Base-by-base conservation (phyloP, 2,329 filamentous ascomycete species). In the Drechslera avenae region DNA sequence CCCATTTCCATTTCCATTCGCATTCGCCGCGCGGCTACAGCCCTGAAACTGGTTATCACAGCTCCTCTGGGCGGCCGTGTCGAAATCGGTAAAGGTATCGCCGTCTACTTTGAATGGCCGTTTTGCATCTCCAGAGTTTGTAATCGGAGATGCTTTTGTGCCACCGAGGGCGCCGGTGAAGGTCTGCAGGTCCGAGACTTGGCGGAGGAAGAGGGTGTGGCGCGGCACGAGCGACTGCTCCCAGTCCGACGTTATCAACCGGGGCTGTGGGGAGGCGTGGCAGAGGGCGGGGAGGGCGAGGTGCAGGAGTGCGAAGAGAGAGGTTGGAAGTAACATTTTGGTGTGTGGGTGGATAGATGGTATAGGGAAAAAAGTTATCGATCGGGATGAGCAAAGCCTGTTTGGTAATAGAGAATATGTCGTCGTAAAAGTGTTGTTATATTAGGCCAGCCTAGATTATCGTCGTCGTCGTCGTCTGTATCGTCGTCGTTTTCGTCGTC, bases 41-140 rank as follows among this genome's bases (percentile, higher is more conserved):
- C 68, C 71, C 64, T 86, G 85, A 70, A 84, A 81, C 75, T 88
- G 83, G 39, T 84, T 80, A 54, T 85, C 80, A 63, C 86, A 89
- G 19, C 83, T 81, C 39, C 86, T 77, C 72, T 86, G 80, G 31
- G 79, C 75, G 14, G 86, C 86, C 1, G 78, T 78, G 5, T 70
- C 72, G 59, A 82, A 75, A 63, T 81, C 80, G 17, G 80, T 78
- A 67, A 88, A 88, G 6, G 64, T 70, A 18, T 64, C 52, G 3
- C 67, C 67, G 1, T 64, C 67, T 3, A 73, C 71, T 3, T 39
- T 26, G 36, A 73, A 73, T 6, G 69, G 69, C 0, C 69, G 19
- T 78, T 85, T 75, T 76, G 76, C 56, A 33, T 83, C 73, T 17
- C 81, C 80, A 4, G 77, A 76, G 57, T 81, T 69, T 8, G 69